Evolutionary conservation across 2,329 filamentous ascomycete genomes (phyloP).

Genomic region (Aspergillus sergii): DNA sequence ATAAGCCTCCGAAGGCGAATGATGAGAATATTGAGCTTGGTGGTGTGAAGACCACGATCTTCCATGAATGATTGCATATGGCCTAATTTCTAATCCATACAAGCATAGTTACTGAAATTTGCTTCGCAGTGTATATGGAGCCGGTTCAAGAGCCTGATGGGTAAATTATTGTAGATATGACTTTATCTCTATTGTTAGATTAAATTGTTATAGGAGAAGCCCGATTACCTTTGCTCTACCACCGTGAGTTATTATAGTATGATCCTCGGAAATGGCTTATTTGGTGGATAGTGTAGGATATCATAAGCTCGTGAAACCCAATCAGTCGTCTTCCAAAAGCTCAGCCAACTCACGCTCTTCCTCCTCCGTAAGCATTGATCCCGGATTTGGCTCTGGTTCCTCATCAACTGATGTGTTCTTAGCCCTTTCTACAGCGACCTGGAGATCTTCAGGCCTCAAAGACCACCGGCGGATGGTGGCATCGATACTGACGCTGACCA

Average conservation of each 20-base stretch:
- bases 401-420: constrained; percentile 47
- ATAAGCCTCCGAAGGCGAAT: constrained; percentile 1
- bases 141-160: too few species aligned
- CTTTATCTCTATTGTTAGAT: too few species aligned
- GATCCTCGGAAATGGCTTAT: neutral
- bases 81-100: neutral
- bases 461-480: constrained; percentile 85
- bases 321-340: constrained; percentile 72
- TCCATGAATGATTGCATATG: neutral
- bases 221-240: too few species aligned
- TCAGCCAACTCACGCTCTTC: constrained; percentile 93
- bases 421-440: constrained; percentile 57
- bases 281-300: neutral
- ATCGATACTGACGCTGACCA: constrained; percentile 88
- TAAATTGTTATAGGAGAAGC: too few species aligned
- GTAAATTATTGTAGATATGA: too few species aligned
- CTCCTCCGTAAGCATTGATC: constrained; percentile 72
- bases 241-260: neutral
- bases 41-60: constrained; percentile 3
- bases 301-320: neutral
- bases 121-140: too few species aligned
- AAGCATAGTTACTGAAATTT: neutral
- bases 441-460: constrained; percentile 63
- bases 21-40: constrained; percentile 1
- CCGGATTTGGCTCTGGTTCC: constrained; percentile 50